These are phyloP conservation scores for Andalucia godoyi DNA, from an alignment of 78 protist species.

Conservation along the genomic window DNA sequence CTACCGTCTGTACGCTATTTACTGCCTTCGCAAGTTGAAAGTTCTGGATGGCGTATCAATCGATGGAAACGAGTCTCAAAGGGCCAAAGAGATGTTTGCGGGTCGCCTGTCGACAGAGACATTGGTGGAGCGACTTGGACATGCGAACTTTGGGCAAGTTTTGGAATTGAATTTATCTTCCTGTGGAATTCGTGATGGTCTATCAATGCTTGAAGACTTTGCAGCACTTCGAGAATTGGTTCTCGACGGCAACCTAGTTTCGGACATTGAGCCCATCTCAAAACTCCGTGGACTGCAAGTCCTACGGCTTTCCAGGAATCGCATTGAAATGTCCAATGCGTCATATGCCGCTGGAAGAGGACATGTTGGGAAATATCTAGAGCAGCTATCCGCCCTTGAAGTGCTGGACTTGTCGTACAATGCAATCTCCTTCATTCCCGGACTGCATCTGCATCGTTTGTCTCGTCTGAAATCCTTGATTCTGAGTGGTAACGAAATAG, in stretches of 20 bases:
- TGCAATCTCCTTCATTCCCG: background rate
- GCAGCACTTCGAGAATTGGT: slow-evolving; percentile 15
- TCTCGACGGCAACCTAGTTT: slow-evolving; percentile 19
- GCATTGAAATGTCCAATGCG: too few relatives aligned
- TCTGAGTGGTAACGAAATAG: background rate
- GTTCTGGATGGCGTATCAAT: slow-evolving; percentile 45
- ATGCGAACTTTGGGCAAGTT: background rate
- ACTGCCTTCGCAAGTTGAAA: slow-evolving; percentile 28
- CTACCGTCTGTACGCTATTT: slow-evolving; percentile 23
- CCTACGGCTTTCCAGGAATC: slow-evolving; percentile 8
- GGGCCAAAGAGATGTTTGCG: background rate
- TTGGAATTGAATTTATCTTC: background rate
- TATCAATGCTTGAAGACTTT: background rate
- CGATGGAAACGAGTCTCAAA: slow-evolving; percentile 3
- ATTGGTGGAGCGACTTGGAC: slow-evolving; percentile 7
- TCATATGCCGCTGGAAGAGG: background rate
- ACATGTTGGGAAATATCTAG: background rate
- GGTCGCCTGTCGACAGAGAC: slow-evolving; percentile 21
- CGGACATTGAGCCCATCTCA: background rate
- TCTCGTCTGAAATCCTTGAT: background rate
- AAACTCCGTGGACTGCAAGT: background rate
- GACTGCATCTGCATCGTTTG: background rate
- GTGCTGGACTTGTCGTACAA: slow-evolving; percentile 21
- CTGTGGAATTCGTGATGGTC: background rate
- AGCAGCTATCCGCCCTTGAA: background rate